A percentile compares a stretch with the other conserved stretches of the same genome.
These are phyloP conservation scores for Citrus sp. DNA, from an alignment of 345 rosid species.

Conservation along the genomic window DNA sequence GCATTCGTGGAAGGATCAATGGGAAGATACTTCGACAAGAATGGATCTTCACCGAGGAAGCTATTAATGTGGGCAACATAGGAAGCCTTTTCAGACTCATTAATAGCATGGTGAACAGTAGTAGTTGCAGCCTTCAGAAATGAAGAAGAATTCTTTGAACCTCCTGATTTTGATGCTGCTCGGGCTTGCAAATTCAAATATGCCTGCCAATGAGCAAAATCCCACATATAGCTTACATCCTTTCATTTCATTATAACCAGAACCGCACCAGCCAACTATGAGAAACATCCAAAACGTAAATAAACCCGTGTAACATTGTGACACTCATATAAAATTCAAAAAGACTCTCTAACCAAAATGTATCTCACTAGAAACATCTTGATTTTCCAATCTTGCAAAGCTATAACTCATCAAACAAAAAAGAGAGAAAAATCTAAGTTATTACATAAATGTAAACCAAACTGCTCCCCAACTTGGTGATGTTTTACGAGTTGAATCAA, in stretches of 20 bases:
- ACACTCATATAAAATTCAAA: background rate
- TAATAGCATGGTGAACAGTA: constrained; percentile 82
- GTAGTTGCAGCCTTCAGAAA: constrained; percentile 86
- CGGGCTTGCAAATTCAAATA: constrained; percentile 62
- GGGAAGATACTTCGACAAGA: constrained; percentile 78
- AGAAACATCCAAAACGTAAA: background rate
- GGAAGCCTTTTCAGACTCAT: constrained; percentile 85
- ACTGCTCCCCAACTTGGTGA: too few species aligned
- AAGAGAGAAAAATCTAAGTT: too few species aligned
- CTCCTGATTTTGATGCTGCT: constrained; percentile 60
- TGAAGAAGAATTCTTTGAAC: constrained; percentile 55
- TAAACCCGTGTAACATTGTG: background rate
- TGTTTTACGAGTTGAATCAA: too few species aligned
- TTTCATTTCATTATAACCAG: background rate
- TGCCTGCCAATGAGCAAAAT: constrained; percentile 46
- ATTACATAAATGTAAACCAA: too few species aligned
- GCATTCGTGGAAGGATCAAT: constrained; percentile 74
- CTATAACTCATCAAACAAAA: background rate
- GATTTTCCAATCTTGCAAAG: background rate
- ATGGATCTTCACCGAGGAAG: constrained; percentile 80
- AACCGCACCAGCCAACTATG: background rate
- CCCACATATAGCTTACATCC: constrained; percentile 1
- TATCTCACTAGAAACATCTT: background rate
- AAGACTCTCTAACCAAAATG: background rate
- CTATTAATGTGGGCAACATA: constrained; percentile 85